phyloP scores from a whole-genome alignment of 2,329 filamentous ascomycete genomes.

The Talaromyces sp. region DNA sequence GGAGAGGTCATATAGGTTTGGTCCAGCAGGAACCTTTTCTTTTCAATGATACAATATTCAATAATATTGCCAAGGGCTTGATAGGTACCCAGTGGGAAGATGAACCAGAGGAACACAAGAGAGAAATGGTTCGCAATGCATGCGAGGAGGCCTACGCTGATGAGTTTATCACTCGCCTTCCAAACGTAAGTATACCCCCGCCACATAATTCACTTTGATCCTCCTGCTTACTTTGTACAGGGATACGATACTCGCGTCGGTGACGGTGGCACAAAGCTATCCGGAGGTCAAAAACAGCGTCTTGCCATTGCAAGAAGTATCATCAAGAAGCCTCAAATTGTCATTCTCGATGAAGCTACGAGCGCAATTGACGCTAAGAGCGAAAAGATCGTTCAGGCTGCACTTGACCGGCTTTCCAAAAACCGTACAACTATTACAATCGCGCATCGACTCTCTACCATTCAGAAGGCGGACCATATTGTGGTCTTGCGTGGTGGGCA shows the following conservation, averaged over 20 bases:
- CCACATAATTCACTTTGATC: slow-evolving; percentile 60
- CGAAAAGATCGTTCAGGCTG: slow-evolving; percentile 65
- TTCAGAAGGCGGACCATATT: slow-evolving; percentile 74
- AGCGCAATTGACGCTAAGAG: slow-evolving; percentile 76
- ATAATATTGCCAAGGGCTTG: slow-evolving; percentile 75
- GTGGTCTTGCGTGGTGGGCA: slow-evolving; percentile 69
- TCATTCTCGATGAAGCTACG: slow-evolving; percentile 86
- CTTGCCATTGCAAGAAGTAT: slow-evolving; percentile 75
- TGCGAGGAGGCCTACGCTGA: slow-evolving; percentile 66
- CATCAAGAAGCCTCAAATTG: slow-evolving; percentile 70
- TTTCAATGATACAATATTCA: slow-evolving; percentile 74
- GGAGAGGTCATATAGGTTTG: slow-evolving; percentile 72
- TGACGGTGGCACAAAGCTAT: slow-evolving; percentile 64
- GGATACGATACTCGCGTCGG: slow-evolving; percentile 72
- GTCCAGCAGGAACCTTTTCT: slow-evolving; percentile 78
- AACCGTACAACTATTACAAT: slow-evolving; percentile 89
- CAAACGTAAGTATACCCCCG: slow-evolving; percentile 31
- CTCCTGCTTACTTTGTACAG: slow-evolving; percentile 59
- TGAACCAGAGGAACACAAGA: slow-evolving; percentile 54
- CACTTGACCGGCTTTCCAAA: slow-evolving; percentile 70
- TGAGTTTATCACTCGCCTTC: slow-evolving; percentile 64
- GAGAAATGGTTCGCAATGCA: slow-evolving; percentile 56
- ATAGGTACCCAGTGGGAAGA: slow-evolving; percentile 38
- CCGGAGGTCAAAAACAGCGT: slow-evolving; percentile 80
- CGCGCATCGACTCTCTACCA: slow-evolving; percentile 74